Evolutionary conservation across 805 yeast species (phyloP).

Genomic region (Komagataella pastoris): DNA sequence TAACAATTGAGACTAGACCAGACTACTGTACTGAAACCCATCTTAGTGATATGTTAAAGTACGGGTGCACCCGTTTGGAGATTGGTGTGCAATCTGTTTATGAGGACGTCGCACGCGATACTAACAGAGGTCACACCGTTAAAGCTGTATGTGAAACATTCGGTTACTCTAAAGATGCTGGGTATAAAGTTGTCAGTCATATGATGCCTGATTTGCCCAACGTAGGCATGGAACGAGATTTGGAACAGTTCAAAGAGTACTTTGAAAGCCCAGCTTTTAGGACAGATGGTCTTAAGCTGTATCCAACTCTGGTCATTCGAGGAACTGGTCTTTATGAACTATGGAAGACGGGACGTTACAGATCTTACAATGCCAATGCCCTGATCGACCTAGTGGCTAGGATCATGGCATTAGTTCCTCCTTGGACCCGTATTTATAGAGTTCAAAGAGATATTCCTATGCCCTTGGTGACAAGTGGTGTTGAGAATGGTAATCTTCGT

Average conservation of each 20-base stretch:
- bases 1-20: constrained; percentile 96
- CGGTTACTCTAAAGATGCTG: constrained; percentile 94
- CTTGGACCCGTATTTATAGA: constrained; percentile 97
- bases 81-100: constrained; percentile 95
- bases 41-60: constrained; percentile 85
- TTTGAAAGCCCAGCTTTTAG: constrained; percentile 95
- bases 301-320: constrained; percentile 92
- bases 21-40: constrained; percentile 97
- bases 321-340: constrained; percentile 96
- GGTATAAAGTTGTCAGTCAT: constrained; percentile 94
- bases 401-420: constrained; percentile 91
- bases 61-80: constrained; percentile 94
- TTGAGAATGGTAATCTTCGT: constrained; percentile 92
- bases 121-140: constrained; percentile 96
- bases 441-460: constrained; percentile 98
- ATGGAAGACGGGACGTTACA: constrained; percentile 93
- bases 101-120: constrained; percentile 97
- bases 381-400: constrained; percentile 91
- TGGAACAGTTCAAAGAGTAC: constrained; percentile 91
- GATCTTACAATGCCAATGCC: constrained; percentile 90
- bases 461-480: constrained; percentile 97
- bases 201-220: constrained; percentile 99
- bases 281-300: constrained; percentile 91
- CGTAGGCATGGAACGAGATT: constrained; percentile 96
- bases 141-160: constrained; percentile 93